phyloP scores from a whole-genome alignment of 345 rosid genomes.

The Lepidium didymum region DNA sequence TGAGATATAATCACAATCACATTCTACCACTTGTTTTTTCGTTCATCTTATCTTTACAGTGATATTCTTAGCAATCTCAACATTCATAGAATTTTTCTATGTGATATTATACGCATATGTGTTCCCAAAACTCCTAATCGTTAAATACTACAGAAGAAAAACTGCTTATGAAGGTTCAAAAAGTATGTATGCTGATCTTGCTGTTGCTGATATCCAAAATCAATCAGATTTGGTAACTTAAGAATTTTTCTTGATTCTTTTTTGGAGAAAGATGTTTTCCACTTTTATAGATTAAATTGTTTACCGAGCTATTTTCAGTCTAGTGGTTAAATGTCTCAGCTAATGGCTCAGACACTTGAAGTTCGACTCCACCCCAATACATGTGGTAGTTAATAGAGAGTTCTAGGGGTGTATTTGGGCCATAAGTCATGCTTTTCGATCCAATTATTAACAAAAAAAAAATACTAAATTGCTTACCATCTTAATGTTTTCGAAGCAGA shows the following conservation, averaged over 20 bases:
- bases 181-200: constrained; percentile 78
- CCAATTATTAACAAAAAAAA: too few relatives aligned
- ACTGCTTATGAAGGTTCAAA: constrained; percentile 85
- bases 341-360: too few relatives aligned
- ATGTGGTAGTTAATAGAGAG: too few relatives aligned
- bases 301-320: too few relatives aligned
- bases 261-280: too few relatives aligned
- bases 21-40: background rate
- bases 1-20: too few relatives aligned
- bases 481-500: constrained; percentile 29
- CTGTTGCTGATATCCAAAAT: constrained; percentile 56
- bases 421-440: too few relatives aligned
- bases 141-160: constrained; percentile 67
- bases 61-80: constrained; percentile 67
- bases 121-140: constrained; percentile 70
- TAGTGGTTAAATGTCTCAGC: too few relatives aligned
- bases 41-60: constrained; percentile 32
- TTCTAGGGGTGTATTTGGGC: too few relatives aligned
- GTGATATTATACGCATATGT: constrained; percentile 47
- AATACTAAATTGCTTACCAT: background rate
- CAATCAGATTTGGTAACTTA: constrained; percentile 17
- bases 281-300: too few relatives aligned
- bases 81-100: constrained; percentile 58
- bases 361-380: too few relatives aligned
- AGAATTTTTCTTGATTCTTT: background rate